Evolutionary conservation across 805 yeast genomes (phyloP).

Genomic region (Candida nemodendra): DNA sequence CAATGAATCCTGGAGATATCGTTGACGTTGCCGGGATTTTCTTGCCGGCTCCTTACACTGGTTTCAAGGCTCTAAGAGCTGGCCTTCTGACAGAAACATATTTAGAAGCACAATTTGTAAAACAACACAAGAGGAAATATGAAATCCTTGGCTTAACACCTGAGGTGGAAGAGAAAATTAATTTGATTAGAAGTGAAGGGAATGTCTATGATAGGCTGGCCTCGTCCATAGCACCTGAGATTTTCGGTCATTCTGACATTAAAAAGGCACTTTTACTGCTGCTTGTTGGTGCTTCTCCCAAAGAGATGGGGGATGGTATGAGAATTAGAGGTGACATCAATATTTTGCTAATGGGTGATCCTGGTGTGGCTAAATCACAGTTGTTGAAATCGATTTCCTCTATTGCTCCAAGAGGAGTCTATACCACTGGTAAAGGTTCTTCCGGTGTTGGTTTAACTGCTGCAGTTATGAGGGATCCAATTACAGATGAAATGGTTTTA

Average conservation of each 20-base stretch:
- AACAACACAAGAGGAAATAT: conserved; percentile 87
- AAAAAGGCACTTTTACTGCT: conserved; percentile 84
- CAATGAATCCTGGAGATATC: conserved; percentile 89
- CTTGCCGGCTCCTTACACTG: conserved; percentile 94
- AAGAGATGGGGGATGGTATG: conserved; percentile 94
- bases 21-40: conserved; percentile 92
- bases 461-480: conserved; percentile 97
- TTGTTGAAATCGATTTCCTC: conserved; percentile 85
- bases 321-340: conserved; percentile 96
- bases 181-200: conserved; percentile 55
- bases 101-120: conserved; percentile 80
- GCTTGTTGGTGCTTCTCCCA: conserved; percentile 93
- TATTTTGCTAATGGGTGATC: conserved; percentile 96
- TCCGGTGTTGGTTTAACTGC: conserved; percentile 99
- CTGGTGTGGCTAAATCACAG: conserved; percentile 99
- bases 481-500: conserved; percentile 96
- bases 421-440: conserved; percentile 97
- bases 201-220: conserved; percentile 79
- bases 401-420: conserved; percentile 94
- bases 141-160: conserved; percentile 59
- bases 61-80: conserved; percentile 87
- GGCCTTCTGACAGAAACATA: conserved; percentile 94
- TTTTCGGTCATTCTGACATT: conserved; percentile 89
- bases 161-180: conserved; percentile 55
- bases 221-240: conserved; percentile 94